Percentiles rank a stretch among this genome's conserved stretches.
These are phyloP conservation scores for Globisporangium nodosum DNA, from an alignment of 352 stramenopile species.

Conservation along the genomic window DNA sequence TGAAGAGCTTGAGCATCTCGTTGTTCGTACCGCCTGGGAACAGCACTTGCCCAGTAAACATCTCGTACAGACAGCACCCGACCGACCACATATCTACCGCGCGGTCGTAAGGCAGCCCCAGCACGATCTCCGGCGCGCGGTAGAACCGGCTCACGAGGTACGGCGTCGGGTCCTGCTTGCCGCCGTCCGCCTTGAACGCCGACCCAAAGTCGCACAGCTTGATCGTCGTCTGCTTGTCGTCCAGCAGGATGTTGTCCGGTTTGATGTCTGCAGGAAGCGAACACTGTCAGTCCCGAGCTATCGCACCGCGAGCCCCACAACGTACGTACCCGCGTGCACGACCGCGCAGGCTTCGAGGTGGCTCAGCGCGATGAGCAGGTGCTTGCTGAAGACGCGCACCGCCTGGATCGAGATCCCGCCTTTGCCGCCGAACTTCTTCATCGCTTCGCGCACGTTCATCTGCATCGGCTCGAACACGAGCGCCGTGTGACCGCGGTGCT, in stretches of 20 bases:
- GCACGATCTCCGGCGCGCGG: conserved; percentile 93
- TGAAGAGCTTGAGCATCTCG: conserved; percentile 96
- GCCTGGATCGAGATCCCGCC: conserved; percentile 79
- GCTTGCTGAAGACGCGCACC: conserved; percentile 80
- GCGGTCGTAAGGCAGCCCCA: conserved; percentile 90
- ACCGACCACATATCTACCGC: conserved; percentile 98
- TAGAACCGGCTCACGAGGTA: conserved; percentile 99
- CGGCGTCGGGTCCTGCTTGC: conserved; percentile 93
- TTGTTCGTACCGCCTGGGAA: conserved; percentile 98
- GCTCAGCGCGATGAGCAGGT: conserved; percentile 72
- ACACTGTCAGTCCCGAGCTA: background rate
- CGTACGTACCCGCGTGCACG: conserved; percentile 87
- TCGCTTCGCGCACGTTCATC: conserved; percentile 94
- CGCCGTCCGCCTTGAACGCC: conserved; percentile 90
- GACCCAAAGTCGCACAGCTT: conserved; percentile 98
- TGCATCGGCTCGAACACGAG: conserved; percentile 97
- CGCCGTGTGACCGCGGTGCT: conserved; percentile 93
- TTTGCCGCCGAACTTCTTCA: conserved; percentile 88
- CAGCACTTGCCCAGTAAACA: conserved; percentile 97
- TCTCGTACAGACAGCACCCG: conserved; percentile 95
- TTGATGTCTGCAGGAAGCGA: conserved; percentile 89
- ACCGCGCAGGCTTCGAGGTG: conserved; percentile 75
- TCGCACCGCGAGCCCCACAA: background rate
- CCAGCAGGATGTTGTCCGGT: conserved; percentile 97
- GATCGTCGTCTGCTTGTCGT: conserved; percentile 91